phyloP scores from a whole-genome alignment of 371 early-diverging fungal species.

The Syncephalastrum racemosum region DNA sequence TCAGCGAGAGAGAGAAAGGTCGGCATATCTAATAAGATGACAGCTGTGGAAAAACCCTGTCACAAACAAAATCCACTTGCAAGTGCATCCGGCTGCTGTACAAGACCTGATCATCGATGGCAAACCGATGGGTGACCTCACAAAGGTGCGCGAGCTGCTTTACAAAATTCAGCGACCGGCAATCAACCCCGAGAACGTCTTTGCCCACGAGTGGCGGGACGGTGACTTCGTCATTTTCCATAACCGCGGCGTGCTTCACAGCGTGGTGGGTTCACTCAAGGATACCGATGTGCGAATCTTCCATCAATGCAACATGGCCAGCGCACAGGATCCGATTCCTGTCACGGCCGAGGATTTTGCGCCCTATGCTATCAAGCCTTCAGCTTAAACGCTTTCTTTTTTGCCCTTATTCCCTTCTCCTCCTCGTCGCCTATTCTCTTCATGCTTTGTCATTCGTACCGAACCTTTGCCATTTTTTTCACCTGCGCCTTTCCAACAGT shows the following conservation, averaged over 20 bases:
- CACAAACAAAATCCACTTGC: constrained; percentile 48
- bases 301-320: constrained; percentile 51
- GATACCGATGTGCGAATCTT: constrained; percentile 44
- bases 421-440: background rate
- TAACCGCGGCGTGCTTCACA: constrained; percentile 48
- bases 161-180: constrained; percentile 46
- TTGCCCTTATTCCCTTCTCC: too few relatives aligned
- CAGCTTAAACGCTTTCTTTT: constrained; percentile 3
- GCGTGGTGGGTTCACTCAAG: constrained; percentile 45
- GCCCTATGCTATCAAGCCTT: constrained; percentile 20
- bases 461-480: too few relatives aligned
- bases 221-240: constrained; percentile 54
- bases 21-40: background rate
- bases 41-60: constrained; percentile 55
- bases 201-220: constrained; percentile 50
- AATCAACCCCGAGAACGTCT: constrained; percentile 48
- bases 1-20: background rate
- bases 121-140: constrained; percentile 43
- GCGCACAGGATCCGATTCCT: constrained; percentile 41
- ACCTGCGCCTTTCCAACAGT: too few relatives aligned
- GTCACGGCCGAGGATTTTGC: constrained; percentile 46
- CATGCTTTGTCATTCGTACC: background rate
- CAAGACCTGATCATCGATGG: constrained; percentile 53
- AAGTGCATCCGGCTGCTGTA: constrained; percentile 48
- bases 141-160: constrained; percentile 43